These are phyloP conservation scores for Phytophthora fragariaefolia DNA, from an alignment of 352 stramenopile genomes.

Conservation along the genomic window DNA sequence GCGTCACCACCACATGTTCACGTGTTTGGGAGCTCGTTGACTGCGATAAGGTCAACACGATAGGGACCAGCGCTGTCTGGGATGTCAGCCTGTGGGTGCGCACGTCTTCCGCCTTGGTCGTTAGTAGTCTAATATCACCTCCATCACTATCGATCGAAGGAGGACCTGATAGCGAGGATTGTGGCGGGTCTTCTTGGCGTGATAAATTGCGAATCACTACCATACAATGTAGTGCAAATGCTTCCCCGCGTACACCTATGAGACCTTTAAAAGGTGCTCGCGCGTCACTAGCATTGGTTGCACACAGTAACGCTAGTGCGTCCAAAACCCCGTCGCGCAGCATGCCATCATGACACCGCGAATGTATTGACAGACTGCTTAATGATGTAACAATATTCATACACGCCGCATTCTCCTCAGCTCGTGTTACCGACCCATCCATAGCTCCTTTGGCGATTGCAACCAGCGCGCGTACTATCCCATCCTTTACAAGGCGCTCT, in stretches of 20 bases:
- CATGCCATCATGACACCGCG: slow-evolving; percentile 74
- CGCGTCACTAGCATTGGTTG: slow-evolving; percentile 47
- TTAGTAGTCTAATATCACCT: slow-evolving; percentile 9
- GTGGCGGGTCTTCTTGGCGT: slow-evolving; percentile 34
- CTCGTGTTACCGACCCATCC: slow-evolving; percentile 26
- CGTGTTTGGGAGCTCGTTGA: slow-evolving; percentile 55
- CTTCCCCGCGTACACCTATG: slow-evolving; percentile 64
- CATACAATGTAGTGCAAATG: slow-evolving; percentile 71
- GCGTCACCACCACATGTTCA: slow-evolving; percentile 69
- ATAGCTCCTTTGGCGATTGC: slow-evolving; percentile 60
- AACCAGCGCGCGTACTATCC: slow-evolving; percentile 69
- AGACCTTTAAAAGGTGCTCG: slow-evolving; percentile 66
- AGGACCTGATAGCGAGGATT: neutral
- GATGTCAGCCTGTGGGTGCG: slow-evolving; percentile 60
- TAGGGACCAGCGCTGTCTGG: slow-evolving; percentile 59
- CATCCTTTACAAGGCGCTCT: slow-evolving; percentile 75
- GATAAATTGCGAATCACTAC: slow-evolving; percentile 76
- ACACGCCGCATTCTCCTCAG: slow-evolving; percentile 42
- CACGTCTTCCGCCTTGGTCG: slow-evolving; percentile 45
- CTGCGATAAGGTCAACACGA: slow-evolving; percentile 63
- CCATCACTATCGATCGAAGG: slow-evolving; percentile 6
- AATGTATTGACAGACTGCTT: slow-evolving; percentile 68
- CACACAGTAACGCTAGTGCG: slow-evolving; percentile 51
- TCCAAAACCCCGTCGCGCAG: slow-evolving; percentile 77
- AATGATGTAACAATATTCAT: slow-evolving; percentile 77